Percentiles rank a stretch among this genome's conserved stretches.
phyloP scores from a whole-genome alignment of 1,139 yeast genomes.

The Candida sojae region DNA sequence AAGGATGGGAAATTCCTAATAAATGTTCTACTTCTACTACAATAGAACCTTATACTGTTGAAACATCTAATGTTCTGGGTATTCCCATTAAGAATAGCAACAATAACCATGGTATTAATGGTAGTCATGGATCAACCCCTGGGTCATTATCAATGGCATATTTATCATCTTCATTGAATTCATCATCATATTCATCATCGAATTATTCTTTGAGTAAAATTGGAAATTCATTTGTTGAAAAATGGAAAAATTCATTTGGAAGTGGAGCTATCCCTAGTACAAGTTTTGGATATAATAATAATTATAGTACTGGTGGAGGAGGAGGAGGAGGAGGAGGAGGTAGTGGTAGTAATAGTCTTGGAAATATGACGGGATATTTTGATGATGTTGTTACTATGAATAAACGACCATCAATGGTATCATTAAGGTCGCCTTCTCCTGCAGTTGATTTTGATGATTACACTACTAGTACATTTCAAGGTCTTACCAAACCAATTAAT shows the following conservation, averaged over 20 bases:
- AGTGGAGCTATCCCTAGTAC: constrained; percentile 3
- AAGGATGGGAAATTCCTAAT: constrained; percentile 49
- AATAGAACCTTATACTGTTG: constrained; percentile 16
- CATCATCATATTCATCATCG: constrained; percentile 37
- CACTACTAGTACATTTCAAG: constrained; percentile 26
- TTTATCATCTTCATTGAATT: constrained; percentile 43
- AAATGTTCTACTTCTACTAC: constrained; percentile 29
- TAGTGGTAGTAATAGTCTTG: not conserved
- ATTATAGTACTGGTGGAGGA: not conserved
- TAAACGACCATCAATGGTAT: constrained; percentile 31
- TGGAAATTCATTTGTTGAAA: constrained; percentile 51
- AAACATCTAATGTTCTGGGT: constrained; percentile 11
- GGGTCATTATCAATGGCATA: constrained; percentile 46
- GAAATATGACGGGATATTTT: constrained; percentile 18
- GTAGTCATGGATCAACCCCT: constrained; percentile 24
- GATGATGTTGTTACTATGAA: constrained; percentile 18
- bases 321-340: constrained; percentile 2
- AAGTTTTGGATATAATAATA: constrained; percentile 1
- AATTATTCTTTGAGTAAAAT: constrained; percentile 41
- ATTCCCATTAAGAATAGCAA: constrained; percentile 11
- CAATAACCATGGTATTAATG: constrained; percentile 13
- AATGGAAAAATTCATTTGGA: constrained; percentile 42
- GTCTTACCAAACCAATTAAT: constrained; percentile 15
- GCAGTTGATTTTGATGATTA: constrained; percentile 48
- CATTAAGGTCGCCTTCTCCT: constrained; percentile 50